A percentile compares a stretch with the other conserved stretches of the same genome.
Conservation (phyloP, 163 green algal species). For the Chloroidium sp. region DNA sequence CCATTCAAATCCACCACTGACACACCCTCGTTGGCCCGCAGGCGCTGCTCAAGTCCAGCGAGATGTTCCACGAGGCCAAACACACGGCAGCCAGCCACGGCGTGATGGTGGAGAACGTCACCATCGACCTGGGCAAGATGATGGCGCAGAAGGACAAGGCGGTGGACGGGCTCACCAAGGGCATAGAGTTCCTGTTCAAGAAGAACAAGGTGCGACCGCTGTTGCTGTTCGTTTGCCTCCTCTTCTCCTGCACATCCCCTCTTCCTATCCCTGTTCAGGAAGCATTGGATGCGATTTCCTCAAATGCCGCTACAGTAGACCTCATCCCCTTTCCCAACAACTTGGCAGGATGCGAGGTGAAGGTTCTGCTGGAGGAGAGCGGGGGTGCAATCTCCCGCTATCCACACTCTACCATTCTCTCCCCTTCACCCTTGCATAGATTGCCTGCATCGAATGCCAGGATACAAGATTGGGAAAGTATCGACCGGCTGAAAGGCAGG, state of each 20-base stretch:
- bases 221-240: not conserved
- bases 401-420: too few relatives aligned
- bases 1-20: too few relatives aligned
- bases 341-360: too few relatives aligned
- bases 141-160: slow-evolving; percentile 87
- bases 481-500: too few relatives aligned
- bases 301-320: too few relatives aligned
- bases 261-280: not conserved
- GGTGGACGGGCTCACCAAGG: slow-evolving; percentile 90
- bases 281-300: too few relatives aligned
- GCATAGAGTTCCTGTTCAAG: slow-evolving; percentile 97
- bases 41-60: slow-evolving; percentile 88
- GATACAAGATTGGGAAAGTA: too few relatives aligned
- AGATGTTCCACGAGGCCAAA: slow-evolving; percentile 89
- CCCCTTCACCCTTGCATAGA: too few relatives aligned
- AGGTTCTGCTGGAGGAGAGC: too few relatives aligned
- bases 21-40: slow-evolving; percentile 14
- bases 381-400: too few relatives aligned
- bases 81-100: slow-evolving; percentile 67
- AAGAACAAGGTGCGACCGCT: slow-evolving; percentile 95
- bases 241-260: not conserved
- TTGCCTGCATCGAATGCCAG: too few relatives aligned
- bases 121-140: slow-evolving; percentile 80
- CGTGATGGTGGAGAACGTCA: slow-evolving; percentile 55
- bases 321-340: too few relatives aligned